phyloP scores from a whole-genome alignment of 2,329 filamentous ascomycete species.

The Chaetothyriales sp. region DNA sequence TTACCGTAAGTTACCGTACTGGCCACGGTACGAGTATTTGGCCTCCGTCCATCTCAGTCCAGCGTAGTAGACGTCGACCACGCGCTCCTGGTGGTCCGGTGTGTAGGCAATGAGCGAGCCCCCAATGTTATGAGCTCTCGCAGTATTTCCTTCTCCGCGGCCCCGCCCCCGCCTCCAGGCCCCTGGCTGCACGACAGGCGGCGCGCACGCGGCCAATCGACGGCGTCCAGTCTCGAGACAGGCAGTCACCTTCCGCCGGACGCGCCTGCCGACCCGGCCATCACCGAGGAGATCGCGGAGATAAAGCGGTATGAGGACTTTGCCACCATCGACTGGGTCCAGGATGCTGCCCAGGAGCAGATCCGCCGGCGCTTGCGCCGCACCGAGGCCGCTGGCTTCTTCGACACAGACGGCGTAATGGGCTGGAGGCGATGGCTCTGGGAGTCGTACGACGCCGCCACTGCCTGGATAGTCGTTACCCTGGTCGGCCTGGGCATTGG shows the following conservation, averaged over 20 bases:
- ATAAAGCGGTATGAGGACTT: conserved; percentile 99
- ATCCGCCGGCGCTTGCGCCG: conserved; percentile 63
- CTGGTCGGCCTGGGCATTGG: conserved; percentile 85
- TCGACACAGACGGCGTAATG: conserved; percentile 52
- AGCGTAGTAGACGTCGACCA: neutral
- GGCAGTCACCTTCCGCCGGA: conserved; percentile 42
- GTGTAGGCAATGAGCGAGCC: conserved; percentile 7
- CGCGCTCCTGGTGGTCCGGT: neutral
- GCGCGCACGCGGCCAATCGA: conserved; percentile 53
- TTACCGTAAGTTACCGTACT: neutral
- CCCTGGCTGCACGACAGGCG: conserved; percentile 37
- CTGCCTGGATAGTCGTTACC: conserved; percentile 95
- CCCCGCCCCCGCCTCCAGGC: conserved; percentile 33
- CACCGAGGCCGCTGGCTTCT: conserved; percentile 57
- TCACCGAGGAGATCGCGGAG: conserved; percentile 90
- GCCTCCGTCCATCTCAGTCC: neutral
- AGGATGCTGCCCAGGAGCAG: conserved; percentile 87
- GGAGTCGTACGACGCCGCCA: conserved; percentile 87
- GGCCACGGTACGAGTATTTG: no score
- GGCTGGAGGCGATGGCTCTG: conserved; percentile 71
- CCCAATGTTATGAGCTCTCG: conserved; percentile 34
- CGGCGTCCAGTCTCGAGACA: conserved; percentile 49
- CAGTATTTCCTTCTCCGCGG: conserved; percentile 38
- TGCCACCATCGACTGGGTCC: conserved; percentile 92
- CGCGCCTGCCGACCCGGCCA: conserved; percentile 50